Evolutionary conservation across 2,329 filamentous ascomycete genomes (phyloP), one percentile per base, ranked within the genome.

Genomic region (Incumbomyces delicatus): DNA sequence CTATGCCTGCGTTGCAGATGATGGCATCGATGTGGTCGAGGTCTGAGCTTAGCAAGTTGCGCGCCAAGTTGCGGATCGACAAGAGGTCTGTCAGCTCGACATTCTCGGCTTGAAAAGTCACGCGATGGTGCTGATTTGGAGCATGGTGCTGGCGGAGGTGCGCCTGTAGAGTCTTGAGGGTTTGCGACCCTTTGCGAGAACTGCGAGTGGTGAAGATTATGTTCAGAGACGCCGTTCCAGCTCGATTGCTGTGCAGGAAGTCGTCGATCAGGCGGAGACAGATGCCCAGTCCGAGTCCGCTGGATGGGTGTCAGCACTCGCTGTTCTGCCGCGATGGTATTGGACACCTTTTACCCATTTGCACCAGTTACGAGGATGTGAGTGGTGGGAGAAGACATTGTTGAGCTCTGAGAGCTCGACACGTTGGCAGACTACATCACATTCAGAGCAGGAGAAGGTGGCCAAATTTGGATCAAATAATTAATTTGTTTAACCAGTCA

Each of bases 261-360:
- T 94, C 86, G 69, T 95, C 87, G 57, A 94, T 90, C 47, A 95
- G 74, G 50, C 87, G 85, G 60, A 85, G 80, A 62, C 85, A 85
- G 56, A 86, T 88, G 46, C 83, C 82, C 58, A 90, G 84, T 37
- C 90, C 90, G 37, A 95, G 80, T 50, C 90, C 90, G 62, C 90
- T 95, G 64, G 37, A 30, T 36, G 13, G 36, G 22, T 16, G 20
- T 20, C 41, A 42, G 33, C 18, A 30, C 8, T 27, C 22, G 22
- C 8, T 27, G 8, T 27, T 27, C 22, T 27, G 22, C 8, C 4
- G 22, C 22, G n/a, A n/a, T 31, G 17, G 16, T 37, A 30, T 35
- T 41, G 22, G 14, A 29, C 32, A 39, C 43, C 41, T 31, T 60
- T 48, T 74, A 89, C 87, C 86, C 89, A 66, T 94, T 94, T 31